A percentile compares a stretch with the other conserved stretches of the same genome.
Conservation (phyloP, 2,329 filamentous ascomycete genomes). For the Acrocalymma vagum region DNA sequence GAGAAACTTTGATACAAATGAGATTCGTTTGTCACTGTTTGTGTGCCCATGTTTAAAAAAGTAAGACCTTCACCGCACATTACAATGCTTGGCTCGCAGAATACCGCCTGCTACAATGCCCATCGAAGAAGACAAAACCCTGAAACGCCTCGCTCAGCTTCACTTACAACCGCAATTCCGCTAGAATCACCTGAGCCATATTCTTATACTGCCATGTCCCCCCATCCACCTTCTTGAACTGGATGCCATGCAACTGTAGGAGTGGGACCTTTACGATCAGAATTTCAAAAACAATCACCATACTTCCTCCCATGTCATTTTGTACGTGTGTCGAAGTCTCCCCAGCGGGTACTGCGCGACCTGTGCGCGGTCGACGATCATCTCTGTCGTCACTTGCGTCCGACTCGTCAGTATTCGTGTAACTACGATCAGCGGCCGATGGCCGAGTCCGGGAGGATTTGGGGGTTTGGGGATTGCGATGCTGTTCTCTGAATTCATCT, state of each 20-base stretch:
- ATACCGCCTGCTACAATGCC: no score
- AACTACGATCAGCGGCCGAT: conserved; percentile 70
- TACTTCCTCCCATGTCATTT: conserved; percentile 83
- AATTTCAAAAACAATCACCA: conserved; percentile 91
- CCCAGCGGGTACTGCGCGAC: conserved; percentile 65
- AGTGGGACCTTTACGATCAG: conserved; percentile 97
- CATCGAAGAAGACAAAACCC: no score
- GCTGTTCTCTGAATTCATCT: conserved; percentile 74
- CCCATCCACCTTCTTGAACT: conserved; percentile 95
- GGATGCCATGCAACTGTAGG: conserved; percentile 90
- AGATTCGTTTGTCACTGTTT: no score
- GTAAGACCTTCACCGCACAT: no score
- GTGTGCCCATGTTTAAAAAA: no score
- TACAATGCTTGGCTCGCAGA: no score
- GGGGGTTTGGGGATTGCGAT: conserved; percentile 60
- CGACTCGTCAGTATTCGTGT: conserved; percentile 86
- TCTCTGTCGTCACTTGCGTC: conserved; percentile 72
- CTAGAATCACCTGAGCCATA: conserved; percentile 95
- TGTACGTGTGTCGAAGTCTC: conserved; percentile 94
- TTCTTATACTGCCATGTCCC: conserved; percentile 99
- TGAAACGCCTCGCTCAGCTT: conserved; percentile 10
- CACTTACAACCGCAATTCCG: conserved; percentile 77
- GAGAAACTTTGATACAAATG: no score
- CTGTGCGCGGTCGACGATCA: conserved; percentile 44
- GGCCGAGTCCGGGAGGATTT: conserved; percentile 55